Evolutionary conservation across 768 basidiomycete species (phyloP).

Genomic region (Chalciporus piperatus): DNA sequence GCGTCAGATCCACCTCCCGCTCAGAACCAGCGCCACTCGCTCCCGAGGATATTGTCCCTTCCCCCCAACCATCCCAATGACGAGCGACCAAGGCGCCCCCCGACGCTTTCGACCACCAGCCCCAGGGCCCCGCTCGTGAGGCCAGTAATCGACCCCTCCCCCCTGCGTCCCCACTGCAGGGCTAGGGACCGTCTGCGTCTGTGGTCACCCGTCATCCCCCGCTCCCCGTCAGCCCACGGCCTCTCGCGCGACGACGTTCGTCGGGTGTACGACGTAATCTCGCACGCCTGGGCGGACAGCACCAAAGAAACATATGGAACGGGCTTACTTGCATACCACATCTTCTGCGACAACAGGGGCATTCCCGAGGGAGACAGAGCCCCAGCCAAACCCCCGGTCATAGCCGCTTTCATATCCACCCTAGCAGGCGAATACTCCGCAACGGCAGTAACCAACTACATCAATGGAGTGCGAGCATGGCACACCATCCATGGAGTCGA

Average conservation of each 20-base stretch:
- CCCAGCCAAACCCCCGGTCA: neutral
- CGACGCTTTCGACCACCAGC: no score
- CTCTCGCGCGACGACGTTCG: neutral
- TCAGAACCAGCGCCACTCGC: no score
- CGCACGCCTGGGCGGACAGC: neutral
- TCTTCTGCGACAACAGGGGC: neutral
- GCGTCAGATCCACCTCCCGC: no score
- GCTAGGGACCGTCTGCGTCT: no score
- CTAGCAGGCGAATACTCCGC: neutral
- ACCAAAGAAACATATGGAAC: neutral
- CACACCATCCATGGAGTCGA: neutral
- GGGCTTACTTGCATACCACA: neutral
- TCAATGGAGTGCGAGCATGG: neutral
- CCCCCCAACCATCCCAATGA: no score
- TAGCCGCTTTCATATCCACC: neutral
- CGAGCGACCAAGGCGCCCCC: no score
- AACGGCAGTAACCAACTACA: neutral
- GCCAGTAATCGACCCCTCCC: no score
- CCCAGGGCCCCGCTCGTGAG: no score
- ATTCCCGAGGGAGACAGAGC: neutral
- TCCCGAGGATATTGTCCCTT: no score
- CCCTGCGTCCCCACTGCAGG: no score
- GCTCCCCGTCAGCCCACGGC: no score
- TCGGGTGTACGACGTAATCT: neutral
- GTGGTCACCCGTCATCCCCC: no score